Conservation (phyloP, 179 eudicot genomes). For the Heliamphora pulchella region DNA sequence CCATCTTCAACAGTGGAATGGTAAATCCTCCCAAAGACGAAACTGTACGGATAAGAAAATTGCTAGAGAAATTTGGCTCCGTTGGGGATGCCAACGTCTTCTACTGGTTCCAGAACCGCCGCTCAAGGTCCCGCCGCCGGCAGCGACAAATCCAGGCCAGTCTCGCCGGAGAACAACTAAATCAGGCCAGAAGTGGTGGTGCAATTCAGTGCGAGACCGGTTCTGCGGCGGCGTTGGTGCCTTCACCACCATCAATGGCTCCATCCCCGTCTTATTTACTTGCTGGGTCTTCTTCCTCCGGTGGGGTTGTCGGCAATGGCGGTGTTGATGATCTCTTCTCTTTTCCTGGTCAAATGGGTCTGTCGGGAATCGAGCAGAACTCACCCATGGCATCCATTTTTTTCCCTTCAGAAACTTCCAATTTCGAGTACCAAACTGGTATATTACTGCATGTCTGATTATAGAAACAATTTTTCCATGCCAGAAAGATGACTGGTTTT, state of each 20-base stretch:
- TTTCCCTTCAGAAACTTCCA: constrained; percentile 14
- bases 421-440: constrained; percentile 24
- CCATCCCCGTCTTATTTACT: constrained; percentile 5
- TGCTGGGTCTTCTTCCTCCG: constrained; percentile 20
- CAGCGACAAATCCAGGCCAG: constrained; percentile 66
- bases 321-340: constrained; percentile 16
- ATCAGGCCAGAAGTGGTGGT: constrained; percentile 18
- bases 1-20: constrained; percentile 88
- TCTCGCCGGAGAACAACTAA: constrained; percentile 19
- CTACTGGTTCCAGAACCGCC: constrained; percentile 93
- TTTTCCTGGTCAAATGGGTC: constrained; percentile 23
- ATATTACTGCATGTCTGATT: constrained; percentile 1
- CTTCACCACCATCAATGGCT: neutral
- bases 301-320: neutral
- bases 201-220: constrained; percentile 15
- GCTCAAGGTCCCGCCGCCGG: constrained; percentile 78
- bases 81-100: constrained; percentile 93
- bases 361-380: constrained; percentile 24
- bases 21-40: constrained; percentile 91
- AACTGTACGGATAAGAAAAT: constrained; percentile 60
- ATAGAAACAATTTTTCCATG: neutral
- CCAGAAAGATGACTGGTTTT: neutral
- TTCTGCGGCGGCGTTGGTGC: neutral
- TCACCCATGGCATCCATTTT: constrained; percentile 19
- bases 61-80: constrained; percentile 68